Evolutionary conservation across 2,329 filamentous ascomycete genomes (phyloP).

Genomic region (Cytospora schulzeri): DNA sequence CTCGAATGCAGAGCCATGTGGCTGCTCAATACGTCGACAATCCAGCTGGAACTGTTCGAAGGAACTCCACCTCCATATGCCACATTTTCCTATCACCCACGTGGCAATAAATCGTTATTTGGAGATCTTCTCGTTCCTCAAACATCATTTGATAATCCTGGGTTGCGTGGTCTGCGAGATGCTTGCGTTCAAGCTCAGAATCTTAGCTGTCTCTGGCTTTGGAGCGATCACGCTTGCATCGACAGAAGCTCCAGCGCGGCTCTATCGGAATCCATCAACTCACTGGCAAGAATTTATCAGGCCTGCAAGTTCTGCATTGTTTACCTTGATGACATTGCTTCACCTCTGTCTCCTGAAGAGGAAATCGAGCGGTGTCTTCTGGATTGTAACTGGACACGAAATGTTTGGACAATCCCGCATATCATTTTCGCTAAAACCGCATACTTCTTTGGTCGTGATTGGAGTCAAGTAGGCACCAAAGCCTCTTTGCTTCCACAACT

Average conservation of each 20-base stretch:
- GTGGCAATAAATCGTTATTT: no score
- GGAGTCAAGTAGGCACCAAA: conserved; percentile 2
- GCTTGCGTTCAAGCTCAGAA: not conserved
- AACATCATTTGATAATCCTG: not conserved
- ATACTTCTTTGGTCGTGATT: not conserved
- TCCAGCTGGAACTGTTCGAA: no score
- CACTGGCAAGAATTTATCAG: not conserved
- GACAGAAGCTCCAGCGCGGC: conserved; percentile 8
- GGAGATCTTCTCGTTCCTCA: no score
- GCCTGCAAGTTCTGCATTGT: not conserved
- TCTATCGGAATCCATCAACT: conserved; percentile 13
- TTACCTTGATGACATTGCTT: conserved; percentile 6
- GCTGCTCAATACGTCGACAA: no score
- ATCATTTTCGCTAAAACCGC: not conserved
- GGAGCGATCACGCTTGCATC: conserved; percentile 10
- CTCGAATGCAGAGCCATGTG: no score
- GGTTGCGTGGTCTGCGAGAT: not conserved
- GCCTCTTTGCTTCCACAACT: not conserved
- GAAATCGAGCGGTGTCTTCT: not conserved
- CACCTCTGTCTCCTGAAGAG: not conserved
- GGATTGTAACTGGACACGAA: not conserved
- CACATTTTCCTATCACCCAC: no score
- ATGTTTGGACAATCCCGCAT: conserved; percentile 10
- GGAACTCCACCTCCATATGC: no score
- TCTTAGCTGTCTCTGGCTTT: conserved; percentile 1